Conservation (phyloP, 2,329 filamentous ascomycete species). For the Grosmannia serpens region DNA sequence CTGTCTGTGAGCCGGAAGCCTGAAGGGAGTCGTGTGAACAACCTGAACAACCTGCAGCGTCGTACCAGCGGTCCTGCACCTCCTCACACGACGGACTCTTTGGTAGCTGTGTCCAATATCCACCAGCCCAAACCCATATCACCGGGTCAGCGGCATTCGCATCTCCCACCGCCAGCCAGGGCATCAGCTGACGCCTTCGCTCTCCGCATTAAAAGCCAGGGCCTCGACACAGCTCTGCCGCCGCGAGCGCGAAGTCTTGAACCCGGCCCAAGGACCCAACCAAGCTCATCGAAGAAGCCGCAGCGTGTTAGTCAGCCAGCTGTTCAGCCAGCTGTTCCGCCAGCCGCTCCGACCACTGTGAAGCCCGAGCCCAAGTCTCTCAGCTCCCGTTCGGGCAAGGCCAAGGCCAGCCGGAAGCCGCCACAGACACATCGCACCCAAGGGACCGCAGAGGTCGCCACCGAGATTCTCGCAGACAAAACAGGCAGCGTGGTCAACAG, state of each 20-base stretch:
- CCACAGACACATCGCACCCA: constrained; percentile 18
- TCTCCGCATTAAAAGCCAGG: neutral
- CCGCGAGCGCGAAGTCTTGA: neutral
- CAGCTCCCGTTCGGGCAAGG: neutral
- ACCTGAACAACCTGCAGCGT: constrained; percentile 11
- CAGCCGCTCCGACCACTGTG: neutral
- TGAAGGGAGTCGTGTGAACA: constrained; percentile 13
- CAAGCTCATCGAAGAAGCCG: no score
- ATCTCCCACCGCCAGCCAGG: constrained; percentile 12
- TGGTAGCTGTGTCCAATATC: constrained; percentile 22
- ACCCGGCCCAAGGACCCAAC: neutral
- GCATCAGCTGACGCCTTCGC: neutral
- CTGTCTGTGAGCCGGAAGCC: constrained; percentile 9
- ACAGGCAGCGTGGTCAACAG: constrained; percentile 2
- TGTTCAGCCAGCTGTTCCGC: no score
- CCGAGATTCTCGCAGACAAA: constrained; percentile 5
- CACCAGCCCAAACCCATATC: constrained; percentile 32
- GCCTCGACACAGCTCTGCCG: neutral
- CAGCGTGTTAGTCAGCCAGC: neutral
- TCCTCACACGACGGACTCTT: constrained; percentile 36
- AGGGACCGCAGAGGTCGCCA: constrained; percentile 13
- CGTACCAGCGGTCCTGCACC: constrained; percentile 29
- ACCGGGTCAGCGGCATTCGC: constrained; percentile 18
- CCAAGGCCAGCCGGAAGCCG: constrained; percentile 6
- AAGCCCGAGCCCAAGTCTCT: neutral